phyloP scores from a whole-genome alignment of 208 protist species.

The Paratrypanosoma confusum region DNA sequence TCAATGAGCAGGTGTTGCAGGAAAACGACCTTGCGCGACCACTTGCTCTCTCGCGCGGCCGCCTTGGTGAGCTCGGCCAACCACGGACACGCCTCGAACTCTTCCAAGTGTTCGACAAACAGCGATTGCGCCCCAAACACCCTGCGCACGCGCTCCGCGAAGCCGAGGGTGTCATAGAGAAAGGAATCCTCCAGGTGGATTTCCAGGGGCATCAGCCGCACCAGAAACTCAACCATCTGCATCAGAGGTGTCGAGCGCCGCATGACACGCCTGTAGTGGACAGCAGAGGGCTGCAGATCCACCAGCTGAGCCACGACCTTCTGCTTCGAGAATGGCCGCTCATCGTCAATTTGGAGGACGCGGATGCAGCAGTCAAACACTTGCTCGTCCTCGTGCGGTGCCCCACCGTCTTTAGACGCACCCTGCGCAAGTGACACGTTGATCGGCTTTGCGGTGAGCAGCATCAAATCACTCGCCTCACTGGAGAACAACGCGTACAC shows the following conservation, averaged over 20 bases:
- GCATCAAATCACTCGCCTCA: constrained; percentile 16
- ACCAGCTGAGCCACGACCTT: constrained; percentile 43
- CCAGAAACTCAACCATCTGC: constrained; percentile 23
- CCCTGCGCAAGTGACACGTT: constrained; percentile 35
- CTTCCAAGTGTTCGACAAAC: no score
- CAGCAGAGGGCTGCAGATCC: constrained; percentile 11
- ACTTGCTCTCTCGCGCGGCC: constrained; percentile 1
- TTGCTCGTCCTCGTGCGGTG: constrained; percentile 18
- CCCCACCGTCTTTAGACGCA: constrained; percentile 1
- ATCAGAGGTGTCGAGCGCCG: constrained; percentile 51
- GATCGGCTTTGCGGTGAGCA: constrained; percentile 35
- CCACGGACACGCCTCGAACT: no score
- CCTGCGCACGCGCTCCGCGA: constrained; percentile 16
- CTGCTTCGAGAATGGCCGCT: constrained; percentile 42
- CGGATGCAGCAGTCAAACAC: constrained; percentile 26
- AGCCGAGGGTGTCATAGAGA: constrained; percentile 35
- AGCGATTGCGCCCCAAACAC: no score
- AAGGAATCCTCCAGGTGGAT: constrained; percentile 69
- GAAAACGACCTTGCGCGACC: constrained; percentile 16
- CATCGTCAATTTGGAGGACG: constrained; percentile 61
- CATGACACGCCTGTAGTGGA: constrained; percentile 34
- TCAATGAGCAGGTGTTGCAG: constrained; percentile 47
- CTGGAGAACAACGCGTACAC: constrained; percentile 29
- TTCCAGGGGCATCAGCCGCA: constrained; percentile 31
- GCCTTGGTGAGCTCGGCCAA: neutral